Base-by-base conservation (phyloP, 2,329 filamentous ascomycete genomes). In the Colletotrichum sp. region DNA sequence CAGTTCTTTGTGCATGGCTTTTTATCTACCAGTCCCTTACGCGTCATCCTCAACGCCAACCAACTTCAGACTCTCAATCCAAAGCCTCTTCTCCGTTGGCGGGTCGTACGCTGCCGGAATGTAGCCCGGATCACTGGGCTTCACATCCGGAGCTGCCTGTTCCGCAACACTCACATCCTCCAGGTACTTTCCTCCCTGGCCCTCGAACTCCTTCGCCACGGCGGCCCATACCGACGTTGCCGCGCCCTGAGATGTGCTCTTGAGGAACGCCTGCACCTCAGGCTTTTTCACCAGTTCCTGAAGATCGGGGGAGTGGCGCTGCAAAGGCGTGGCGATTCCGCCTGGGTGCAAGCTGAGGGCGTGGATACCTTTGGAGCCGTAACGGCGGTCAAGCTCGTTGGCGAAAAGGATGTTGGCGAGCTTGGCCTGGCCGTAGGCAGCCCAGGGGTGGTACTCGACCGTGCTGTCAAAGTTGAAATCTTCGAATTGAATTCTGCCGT, bases 341-440 rank as follows among this genome's bases (percentile, higher is more conserved):
- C 77, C 77, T 2, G 77, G 77, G 32, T 72, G 28, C 6, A 78
- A 48, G 43, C 71, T 75, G 4, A 75, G 28, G n/a, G 75, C 87
- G 64, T 72, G 75, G 14, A 78, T 61, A 21, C 72, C 72, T 6
- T 36, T 36, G 2, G 68, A 28, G 10, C 84, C 87, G 77, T 89
- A 91, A 1, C 84, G 84, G 2, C 89, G 84, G 36, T 91, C 89
- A 30, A 91, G 84, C 72, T 90, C 84, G 74, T 87, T 89, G 5
- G 89, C 86, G 68, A 88, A 86, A 77, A 85, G 88, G 21, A 90
- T 84, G 73, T 88, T 90, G 14, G 90, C 89, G 1, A 85, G 84
- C 78, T 92, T 92, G 66, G 84, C 83, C 77, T 89, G 86, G 0
- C 83, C 86, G 74, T 92, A 92, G 1, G 87, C 83, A 2, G 71